These are phyloP conservation scores for Termitomyces sp. DNA, from an alignment of 768 basidiomycete species.

Conservation along the genomic window DNA sequence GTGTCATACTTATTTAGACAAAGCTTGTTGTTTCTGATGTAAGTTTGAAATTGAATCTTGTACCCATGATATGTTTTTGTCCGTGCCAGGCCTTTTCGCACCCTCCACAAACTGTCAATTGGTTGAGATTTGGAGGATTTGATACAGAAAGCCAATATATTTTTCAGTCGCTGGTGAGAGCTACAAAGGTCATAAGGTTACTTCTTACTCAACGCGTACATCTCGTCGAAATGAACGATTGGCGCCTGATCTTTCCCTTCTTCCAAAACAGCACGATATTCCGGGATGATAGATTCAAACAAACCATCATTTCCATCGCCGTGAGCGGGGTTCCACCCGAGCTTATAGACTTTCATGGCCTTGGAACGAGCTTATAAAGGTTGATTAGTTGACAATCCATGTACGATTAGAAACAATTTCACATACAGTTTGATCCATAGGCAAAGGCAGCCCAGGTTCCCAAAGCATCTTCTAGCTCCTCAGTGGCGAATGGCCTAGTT, in stretches of 20 bases:
- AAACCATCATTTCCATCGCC: conserved; percentile 16
- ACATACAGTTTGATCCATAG: conserved; percentile 18
- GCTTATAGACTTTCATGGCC: conserved; percentile 14
- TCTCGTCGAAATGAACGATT: conserved; percentile 20
- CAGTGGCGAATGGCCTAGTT: conserved; percentile 9
- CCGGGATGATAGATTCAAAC: conserved; percentile 17
- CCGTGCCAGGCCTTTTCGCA: not conserved
- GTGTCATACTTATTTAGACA: no score
- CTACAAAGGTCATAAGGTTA: not conserved
- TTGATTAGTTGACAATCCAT: not conserved
- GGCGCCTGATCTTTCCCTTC: conserved; percentile 17
- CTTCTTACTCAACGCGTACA: conserved; percentile 17
- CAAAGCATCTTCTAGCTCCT: conserved; percentile 11
- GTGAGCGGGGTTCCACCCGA: conserved; percentile 17
- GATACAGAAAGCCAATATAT: not conserved
- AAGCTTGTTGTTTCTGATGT: no score
- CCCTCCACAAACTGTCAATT: not conserved
- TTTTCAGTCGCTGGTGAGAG: not conserved
- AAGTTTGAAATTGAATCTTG: no score
- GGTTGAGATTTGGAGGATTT: not conserved
- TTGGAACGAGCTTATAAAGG: conserved; percentile 13
- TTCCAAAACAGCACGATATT: conserved; percentile 15
- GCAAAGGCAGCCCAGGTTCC: conserved; percentile 17
- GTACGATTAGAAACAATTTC: not conserved
- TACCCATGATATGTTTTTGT: no score